A percentile compares a stretch with the other conserved stretches of the same genome.
Evolutionary conservation across 148 eudicot genomes (phyloP).

Genomic region (Oxyria digyna): DNA sequence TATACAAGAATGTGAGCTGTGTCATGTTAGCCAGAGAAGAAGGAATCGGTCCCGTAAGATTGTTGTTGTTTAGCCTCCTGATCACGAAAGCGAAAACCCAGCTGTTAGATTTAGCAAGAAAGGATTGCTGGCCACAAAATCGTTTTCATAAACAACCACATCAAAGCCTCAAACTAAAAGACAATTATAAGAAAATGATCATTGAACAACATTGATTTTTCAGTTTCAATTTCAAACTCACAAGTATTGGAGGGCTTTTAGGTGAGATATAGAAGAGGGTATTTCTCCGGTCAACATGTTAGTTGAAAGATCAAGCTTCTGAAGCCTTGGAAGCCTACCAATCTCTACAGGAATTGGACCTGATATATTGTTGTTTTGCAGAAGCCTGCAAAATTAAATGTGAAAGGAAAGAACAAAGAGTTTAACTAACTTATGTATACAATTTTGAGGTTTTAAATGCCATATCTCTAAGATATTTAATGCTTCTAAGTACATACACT

Average conservation of each 20-base stretch:
- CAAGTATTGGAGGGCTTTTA: slow-evolving; percentile 63
- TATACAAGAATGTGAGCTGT: slow-evolving; percentile 71
- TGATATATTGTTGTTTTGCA: slow-evolving; percentile 77
- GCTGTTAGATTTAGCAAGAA: background rate
- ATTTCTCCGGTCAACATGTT: slow-evolving; percentile 54
- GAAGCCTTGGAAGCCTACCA: slow-evolving; percentile 63
- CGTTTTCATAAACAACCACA: background rate
- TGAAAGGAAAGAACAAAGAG: slow-evolving; percentile 3
- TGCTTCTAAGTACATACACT: slow-evolving; percentile 42
- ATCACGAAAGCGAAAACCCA: slow-evolving; percentile 2
- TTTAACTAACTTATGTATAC: background rate
- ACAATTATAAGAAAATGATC: background rate
- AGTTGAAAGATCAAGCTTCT: slow-evolving; percentile 64
- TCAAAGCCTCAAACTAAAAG: background rate
- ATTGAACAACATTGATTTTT: background rate
- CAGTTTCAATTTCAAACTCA: slow-evolving; percentile 35
- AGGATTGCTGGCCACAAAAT: background rate
- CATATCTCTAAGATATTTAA: slow-evolving; percentile 16
- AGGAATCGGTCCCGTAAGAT: slow-evolving; percentile 74
- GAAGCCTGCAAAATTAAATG: slow-evolving; percentile 32
- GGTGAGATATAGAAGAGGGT: slow-evolving; percentile 51
- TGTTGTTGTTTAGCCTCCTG: slow-evolving; percentile 92
- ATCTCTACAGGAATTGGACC: slow-evolving; percentile 67
- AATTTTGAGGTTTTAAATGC: background rate
- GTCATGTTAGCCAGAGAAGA: slow-evolving; percentile 58